phyloP scores from a whole-genome alignment of 768 basidiomycete genomes.

The Aureoboletus auriporus region DNA sequence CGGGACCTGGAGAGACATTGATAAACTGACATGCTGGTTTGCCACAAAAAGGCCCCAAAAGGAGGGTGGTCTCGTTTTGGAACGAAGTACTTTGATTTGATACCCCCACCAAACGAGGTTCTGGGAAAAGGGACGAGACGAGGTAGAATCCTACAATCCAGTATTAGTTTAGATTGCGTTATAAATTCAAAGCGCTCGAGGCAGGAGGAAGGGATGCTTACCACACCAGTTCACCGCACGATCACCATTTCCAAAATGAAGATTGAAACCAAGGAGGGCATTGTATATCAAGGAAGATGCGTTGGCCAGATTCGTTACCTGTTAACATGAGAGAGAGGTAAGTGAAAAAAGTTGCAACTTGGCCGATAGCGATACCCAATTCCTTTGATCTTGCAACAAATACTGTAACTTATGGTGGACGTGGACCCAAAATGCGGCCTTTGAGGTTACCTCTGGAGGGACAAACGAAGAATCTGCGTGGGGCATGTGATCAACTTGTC shows the following conservation, averaged over 20 bases:
- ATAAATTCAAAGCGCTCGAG: too few relatives aligned
- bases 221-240: slow-evolving; percentile 93
- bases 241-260: slow-evolving; percentile 56
- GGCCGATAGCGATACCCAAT: slow-evolving; percentile 56
- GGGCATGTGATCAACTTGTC: slow-evolving; percentile 46
- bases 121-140: slow-evolving; percentile 57
- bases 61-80: slow-evolving; percentile 29
- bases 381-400: slow-evolving; percentile 62
- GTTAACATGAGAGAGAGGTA: not conserved
- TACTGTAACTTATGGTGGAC: slow-evolving; percentile 57
- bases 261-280: slow-evolving; percentile 62
- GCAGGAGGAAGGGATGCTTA: slow-evolving; percentile 36
- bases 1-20: slow-evolving; percentile 45
- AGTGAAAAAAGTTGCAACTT: too few relatives aligned
- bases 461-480: slow-evolving; percentile 80
- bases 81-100: slow-evolving; percentile 9
- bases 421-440: slow-evolving; percentile 78
- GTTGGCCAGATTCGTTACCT: slow-evolving; percentile 89
- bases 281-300: slow-evolving; percentile 78
- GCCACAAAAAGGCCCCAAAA: slow-evolving; percentile 85
- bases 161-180: too few relatives aligned
- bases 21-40: slow-evolving; percentile 91
- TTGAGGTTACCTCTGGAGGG: slow-evolving; percentile 65
- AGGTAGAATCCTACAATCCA: slow-evolving; percentile 77
- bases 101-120: slow-evolving; percentile 27